phyloP scores from a whole-genome alignment of 2,329 filamentous ascomycete genomes.

The Lachnellula suecica region DNA sequence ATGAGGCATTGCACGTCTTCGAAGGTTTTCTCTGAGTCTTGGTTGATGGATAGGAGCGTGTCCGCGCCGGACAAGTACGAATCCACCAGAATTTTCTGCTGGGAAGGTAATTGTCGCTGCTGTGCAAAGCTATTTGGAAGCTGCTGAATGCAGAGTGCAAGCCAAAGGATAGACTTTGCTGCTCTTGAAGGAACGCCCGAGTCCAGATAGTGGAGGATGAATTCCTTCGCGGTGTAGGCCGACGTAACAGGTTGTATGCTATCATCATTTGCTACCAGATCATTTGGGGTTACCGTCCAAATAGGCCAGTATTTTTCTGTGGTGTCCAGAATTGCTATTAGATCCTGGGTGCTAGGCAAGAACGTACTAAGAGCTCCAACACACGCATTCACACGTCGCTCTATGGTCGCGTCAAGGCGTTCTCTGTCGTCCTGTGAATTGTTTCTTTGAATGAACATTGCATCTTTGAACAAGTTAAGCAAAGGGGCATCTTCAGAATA shows the following conservation, averaged over 20 bases:
- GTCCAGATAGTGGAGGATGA: constrained; percentile 37
- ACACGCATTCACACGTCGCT: background rate
- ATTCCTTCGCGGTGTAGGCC: constrained; percentile 25
- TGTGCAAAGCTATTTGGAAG: constrained; percentile 39
- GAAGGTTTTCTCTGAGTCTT: constrained; percentile 48
- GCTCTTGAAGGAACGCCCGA: constrained; percentile 37
- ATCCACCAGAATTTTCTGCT: constrained; percentile 43
- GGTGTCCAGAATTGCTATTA: constrained; percentile 21
- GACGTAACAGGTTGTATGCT: background rate
- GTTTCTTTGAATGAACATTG: constrained; percentile 14
- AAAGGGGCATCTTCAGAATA: constrained; percentile 17
- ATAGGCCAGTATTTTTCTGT: constrained; percentile 28
- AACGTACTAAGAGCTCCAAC: constrained; percentile 7
- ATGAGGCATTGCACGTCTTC: constrained; percentile 53
- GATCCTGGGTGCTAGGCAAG: constrained; percentile 11
- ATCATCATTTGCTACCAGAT: background rate
- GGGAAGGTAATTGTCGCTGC: constrained; percentile 36
- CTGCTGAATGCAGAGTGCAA: constrained; percentile 42
- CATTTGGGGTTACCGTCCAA: constrained; percentile 22
- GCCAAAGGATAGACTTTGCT: constrained; percentile 43
- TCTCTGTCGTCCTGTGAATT: constrained; percentile 5
- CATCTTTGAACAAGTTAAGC: constrained; percentile 18
- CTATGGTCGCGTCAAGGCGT: background rate
- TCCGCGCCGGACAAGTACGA: constrained; percentile 44
- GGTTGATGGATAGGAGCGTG: constrained; percentile 47